These are phyloP conservation scores for Ziziphus jujuba DNA, from an alignment of 306 rosid species.

Conservation along the genomic window DNA sequence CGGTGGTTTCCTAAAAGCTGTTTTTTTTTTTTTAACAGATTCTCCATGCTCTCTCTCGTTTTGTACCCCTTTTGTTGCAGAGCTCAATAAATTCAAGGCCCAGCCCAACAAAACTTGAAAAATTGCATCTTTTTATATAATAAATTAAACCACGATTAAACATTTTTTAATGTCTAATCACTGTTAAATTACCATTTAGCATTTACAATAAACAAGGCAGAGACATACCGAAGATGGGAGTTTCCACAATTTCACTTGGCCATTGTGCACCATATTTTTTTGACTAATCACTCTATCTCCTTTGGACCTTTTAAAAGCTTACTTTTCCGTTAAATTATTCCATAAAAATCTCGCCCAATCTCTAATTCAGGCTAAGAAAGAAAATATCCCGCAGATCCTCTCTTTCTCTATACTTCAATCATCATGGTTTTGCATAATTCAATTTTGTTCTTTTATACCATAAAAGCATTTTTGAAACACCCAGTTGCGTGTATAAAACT, in stretches of 20 bases:
- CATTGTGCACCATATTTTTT: slow-evolving; percentile 18
- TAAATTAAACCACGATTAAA: background rate
- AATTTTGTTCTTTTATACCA: background rate
- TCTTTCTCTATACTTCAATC: slow-evolving; percentile 32
- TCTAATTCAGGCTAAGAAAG: slow-evolving; percentile 33
- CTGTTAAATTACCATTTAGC: background rate
- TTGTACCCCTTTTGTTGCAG: slow-evolving; percentile 15
- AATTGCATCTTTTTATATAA: background rate
- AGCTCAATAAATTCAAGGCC: slow-evolving; percentile 10
- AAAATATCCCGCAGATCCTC: too few relatives aligned
- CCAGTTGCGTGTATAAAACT: slow-evolving; percentile 23
- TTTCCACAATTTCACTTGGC: background rate
- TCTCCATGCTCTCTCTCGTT: slow-evolving; percentile 48
- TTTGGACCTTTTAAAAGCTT: slow-evolving; percentile 36
- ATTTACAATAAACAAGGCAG: background rate
- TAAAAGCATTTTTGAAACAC: slow-evolving; percentile 11
- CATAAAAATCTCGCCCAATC: slow-evolving; percentile 27
- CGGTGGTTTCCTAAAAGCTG: slow-evolving; percentile 31
- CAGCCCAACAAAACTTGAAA: slow-evolving; percentile 8
- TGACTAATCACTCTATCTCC: slow-evolving; percentile 26
- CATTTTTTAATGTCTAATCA: background rate
- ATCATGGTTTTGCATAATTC: slow-evolving; percentile 1
- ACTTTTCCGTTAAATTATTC: slow-evolving; percentile 36
- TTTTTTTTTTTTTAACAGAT: slow-evolving; percentile 22
- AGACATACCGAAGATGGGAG: too few relatives aligned